Evolutionary conservation across 2,329 filamentous ascomycete genomes (phyloP).

Genomic region (Cordyceps cicadae): DNA sequence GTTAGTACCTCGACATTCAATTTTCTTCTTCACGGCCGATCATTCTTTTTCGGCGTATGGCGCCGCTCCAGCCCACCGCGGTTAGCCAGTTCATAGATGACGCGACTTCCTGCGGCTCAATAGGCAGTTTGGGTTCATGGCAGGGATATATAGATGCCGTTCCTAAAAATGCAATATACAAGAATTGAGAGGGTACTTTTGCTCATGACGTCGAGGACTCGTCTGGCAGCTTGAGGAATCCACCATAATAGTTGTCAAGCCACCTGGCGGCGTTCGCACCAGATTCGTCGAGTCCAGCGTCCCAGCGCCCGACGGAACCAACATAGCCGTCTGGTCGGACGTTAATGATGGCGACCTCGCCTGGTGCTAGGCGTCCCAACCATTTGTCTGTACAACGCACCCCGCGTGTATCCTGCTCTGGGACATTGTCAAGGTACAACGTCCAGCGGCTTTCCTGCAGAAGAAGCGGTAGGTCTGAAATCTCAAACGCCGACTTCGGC

Average conservation of each 20-base stretch:
- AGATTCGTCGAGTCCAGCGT: slow-evolving; percentile 40
- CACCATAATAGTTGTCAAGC: slow-evolving; percentile 46
- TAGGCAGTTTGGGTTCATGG: background rate
- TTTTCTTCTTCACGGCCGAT: no score
- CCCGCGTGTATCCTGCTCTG: slow-evolving; percentile 45
- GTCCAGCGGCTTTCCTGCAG: slow-evolving; percentile 62
- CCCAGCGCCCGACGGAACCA: slow-evolving; percentile 51
- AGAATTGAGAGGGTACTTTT: background rate
- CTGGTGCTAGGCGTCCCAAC: slow-evolving; percentile 49
- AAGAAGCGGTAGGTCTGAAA: slow-evolving; percentile 53
- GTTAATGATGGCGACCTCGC: slow-evolving; percentile 56
- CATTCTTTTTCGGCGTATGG: background rate
- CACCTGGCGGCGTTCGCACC: slow-evolving; percentile 45
- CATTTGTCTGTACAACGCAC: slow-evolving; percentile 58
- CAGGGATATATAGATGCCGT: background rate
- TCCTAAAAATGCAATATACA: background rate
- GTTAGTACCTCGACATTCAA: background rate
- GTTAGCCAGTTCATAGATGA: background rate
- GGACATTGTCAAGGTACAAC: slow-evolving; percentile 61
- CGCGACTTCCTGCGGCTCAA: background rate
- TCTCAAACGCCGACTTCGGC: slow-evolving; percentile 54
- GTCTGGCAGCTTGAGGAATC: slow-evolving; percentile 44
- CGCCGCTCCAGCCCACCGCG: background rate
- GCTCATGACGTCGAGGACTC: background rate
- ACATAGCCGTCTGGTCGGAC: slow-evolving; percentile 69